A percentile compares a stretch with the other conserved stretches of the same genome.
These are phyloP conservation scores for Blastomyces emzantsi DNA, from an alignment of 2,329 filamentous ascomycete genomes.

Conservation along the genomic window DNA sequence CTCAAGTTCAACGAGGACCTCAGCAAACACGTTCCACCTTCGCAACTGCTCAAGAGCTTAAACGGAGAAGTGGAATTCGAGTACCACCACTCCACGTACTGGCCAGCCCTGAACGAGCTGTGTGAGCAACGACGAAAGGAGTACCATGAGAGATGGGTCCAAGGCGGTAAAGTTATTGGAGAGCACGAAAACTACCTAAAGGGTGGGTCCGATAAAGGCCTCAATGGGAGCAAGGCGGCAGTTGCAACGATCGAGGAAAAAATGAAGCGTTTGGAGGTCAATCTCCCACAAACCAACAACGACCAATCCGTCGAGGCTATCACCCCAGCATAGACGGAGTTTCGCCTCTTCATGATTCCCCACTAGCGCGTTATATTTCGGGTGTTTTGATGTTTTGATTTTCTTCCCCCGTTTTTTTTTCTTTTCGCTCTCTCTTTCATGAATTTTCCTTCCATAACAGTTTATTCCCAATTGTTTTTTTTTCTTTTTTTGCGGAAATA, in stretches of 20 bases:
- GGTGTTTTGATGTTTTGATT: not conserved
- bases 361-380: slow-evolving; percentile 7
- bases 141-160: slow-evolving; percentile 63
- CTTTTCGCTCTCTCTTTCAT: not conserved
- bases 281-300: slow-evolving; percentile 8
- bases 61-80: slow-evolving; percentile 78
- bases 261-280: slow-evolving; percentile 15
- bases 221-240: slow-evolving; percentile 25
- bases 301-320: not conserved
- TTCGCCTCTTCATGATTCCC: slow-evolving; percentile 4
- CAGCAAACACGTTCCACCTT: slow-evolving; percentile 65
- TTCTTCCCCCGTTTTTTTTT: no score
- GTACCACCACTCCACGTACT: slow-evolving; percentile 83
- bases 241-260: slow-evolving; percentile 16
- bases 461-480: no score
- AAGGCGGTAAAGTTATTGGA: slow-evolving; percentile 69
- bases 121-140: slow-evolving; percentile 57
- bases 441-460: not conserved
- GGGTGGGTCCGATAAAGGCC: slow-evolving; percentile 47
- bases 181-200: slow-evolving; percentile 83
- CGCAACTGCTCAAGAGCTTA: slow-evolving; percentile 72
- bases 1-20: slow-evolving; percentile 97
- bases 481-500: not conserved
- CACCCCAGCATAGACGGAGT: not conserved
- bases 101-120: slow-evolving; percentile 71